Evolutionary conservation across 495 filamentous ascomycete species (phyloP).

Genomic region (Aspergillus sclerotiicarbonarius): DNA sequence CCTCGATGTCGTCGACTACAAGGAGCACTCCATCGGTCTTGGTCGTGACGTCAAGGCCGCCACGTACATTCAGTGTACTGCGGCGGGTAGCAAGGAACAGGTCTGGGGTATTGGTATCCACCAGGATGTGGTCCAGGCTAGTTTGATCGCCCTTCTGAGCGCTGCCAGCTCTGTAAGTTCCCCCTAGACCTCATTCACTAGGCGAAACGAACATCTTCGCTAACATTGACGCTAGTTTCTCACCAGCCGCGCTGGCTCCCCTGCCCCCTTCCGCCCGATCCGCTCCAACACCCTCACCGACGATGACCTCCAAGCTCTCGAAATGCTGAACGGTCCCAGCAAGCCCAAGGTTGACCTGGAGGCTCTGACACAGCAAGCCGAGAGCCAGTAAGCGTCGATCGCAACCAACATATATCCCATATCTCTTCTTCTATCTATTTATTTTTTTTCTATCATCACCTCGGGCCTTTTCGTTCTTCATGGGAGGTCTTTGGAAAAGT

Average conservation of each 20-base stretch:
- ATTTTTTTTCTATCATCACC: neutral
- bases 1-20: slow-evolving; percentile 91
- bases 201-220: slow-evolving; percentile 1
- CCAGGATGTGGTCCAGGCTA: slow-evolving; percentile 90
- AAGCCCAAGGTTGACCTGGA: slow-evolving; percentile 37
- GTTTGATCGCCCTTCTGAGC: slow-evolving; percentile 81
- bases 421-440: slow-evolving; percentile 1
- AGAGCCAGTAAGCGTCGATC: slow-evolving; percentile 24
- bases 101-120: slow-evolving; percentile 98
- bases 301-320: slow-evolving; percentile 46
- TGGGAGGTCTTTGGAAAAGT: neutral
- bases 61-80: slow-evolving; percentile 88
- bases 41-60: slow-evolving; percentile 83
- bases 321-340: slow-evolving; percentile 30
- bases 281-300: slow-evolving; percentile 46
- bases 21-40: slow-evolving; percentile 87
- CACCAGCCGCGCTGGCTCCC: slow-evolving; percentile 43
- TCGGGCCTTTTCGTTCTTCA: neutral
- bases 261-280: slow-evolving; percentile 47
- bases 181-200: neutral
- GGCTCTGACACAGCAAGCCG: slow-evolving; percentile 34
- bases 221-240: slow-evolving; percentile 39
- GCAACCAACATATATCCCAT: neutral
- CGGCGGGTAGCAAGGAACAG: slow-evolving; percentile 59
- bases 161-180: slow-evolving; percentile 81